Evolutionary conservation across 345 rosid species (phyloP).

Genomic region (Hypericum androsaemum): DNA sequence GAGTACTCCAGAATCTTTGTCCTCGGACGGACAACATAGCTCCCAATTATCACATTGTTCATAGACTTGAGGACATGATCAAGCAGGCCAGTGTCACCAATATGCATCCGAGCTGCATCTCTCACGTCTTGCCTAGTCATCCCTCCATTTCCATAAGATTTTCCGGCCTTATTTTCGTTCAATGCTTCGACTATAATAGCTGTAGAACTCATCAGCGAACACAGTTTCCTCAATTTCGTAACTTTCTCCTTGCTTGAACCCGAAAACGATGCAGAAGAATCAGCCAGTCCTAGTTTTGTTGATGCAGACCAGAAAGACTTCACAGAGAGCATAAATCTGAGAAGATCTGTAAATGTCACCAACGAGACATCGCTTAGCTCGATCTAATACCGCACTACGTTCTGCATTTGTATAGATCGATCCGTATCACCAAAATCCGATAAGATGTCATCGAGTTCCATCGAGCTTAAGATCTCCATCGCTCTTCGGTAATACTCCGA

Average conservation of each 20-base stretch:
- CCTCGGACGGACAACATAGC: conserved; percentile 33
- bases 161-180: conserved; percentile 38
- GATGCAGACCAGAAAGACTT: conserved; percentile 32
- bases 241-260: conserved; percentile 28
- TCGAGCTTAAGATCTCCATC: conserved; percentile 51
- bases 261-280: conserved; percentile 11
- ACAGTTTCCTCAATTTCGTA: conserved; percentile 31
- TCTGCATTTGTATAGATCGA: conserved; percentile 28
- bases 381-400: conserved; percentile 40
- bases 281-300: conserved; percentile 20
- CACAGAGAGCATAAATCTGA: conserved; percentile 56
- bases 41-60: conserved; percentile 64
- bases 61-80: conserved; percentile 76
- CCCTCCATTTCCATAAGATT: conserved; percentile 28
- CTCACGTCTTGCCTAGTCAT: conserved; percentile 87
- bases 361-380: conserved; percentile 52
- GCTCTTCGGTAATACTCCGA: conserved; percentile 51
- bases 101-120: conserved; percentile 81
- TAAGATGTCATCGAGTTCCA: conserved; percentile 39
- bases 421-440: conserved; percentile 29
- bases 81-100: conserved; percentile 83
- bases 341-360: conserved; percentile 58
- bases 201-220: conserved; percentile 36
- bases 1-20: conserved; percentile 68
- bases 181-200: conserved; percentile 60